Percentiles rank a stretch among this genome's conserved stretches.
Evolutionary conservation across 805 yeast species (phyloP).

Genomic region (Cyberlindnera mycetangii): DNA sequence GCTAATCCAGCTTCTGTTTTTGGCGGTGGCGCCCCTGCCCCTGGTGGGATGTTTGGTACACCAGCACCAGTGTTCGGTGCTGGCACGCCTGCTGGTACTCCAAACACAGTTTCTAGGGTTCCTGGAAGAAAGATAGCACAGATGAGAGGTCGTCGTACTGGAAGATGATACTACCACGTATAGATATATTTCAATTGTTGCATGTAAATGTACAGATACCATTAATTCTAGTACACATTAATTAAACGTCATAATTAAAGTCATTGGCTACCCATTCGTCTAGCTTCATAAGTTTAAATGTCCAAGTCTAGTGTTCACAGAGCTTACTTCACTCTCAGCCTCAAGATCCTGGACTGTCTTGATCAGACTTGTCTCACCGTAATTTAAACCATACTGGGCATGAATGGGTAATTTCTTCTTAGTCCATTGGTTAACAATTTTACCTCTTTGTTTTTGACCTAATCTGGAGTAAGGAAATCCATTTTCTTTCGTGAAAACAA

Average conservation of each 20-base stretch:
- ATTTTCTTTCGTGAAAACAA: constrained; percentile 69
- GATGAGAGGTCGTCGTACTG: constrained; percentile 28
- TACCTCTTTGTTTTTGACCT: constrained; percentile 73
- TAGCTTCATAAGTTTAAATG: constrained; percentile 3
- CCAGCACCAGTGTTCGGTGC: constrained; percentile 15
- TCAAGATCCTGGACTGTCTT: constrained; percentile 48
- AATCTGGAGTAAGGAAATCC: constrained; percentile 68
- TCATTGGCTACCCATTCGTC: not conserved
- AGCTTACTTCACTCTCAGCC: constrained; percentile 10
- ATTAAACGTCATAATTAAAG: not conserved
- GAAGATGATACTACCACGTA: constrained; percentile 1
- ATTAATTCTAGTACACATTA: not conserved
- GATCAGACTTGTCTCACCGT: constrained; percentile 64
- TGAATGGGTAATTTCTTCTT: constrained; percentile 40
- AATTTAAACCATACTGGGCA: constrained; percentile 54
- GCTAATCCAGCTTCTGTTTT: constrained; percentile 13
- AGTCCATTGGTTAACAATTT: constrained; percentile 57
- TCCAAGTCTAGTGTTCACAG: constrained; percentile 9
- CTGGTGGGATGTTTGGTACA: constrained; percentile 13
- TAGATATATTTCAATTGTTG: not conserved
- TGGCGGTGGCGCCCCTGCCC: constrained; percentile 16
- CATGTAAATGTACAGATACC: constrained; percentile 3
- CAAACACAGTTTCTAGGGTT: constrained; percentile 11
- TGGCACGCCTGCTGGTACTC: constrained; percentile 20
- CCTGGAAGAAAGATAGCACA: constrained; percentile 28